These are phyloP conservation scores for Colletotrichum limetticola DNA, from an alignment of 2,329 filamentous ascomycete species.

Conservation along the genomic window DNA sequence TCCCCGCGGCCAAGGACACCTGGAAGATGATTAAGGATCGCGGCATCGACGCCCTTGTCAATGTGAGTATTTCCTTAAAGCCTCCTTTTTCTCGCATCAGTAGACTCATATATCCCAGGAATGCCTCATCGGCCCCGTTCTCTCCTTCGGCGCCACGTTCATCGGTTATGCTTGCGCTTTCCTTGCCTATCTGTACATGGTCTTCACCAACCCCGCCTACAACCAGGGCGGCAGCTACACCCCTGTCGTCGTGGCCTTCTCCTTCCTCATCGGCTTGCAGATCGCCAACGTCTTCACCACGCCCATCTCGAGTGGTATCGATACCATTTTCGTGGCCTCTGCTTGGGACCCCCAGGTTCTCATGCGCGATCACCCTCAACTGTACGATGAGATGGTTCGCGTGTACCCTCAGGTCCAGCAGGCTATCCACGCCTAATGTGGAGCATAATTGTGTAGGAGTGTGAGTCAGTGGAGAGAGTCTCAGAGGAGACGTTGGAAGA, in stretches of 20 bases:
- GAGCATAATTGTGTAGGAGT: not conserved
- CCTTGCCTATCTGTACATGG: conserved; percentile 86
- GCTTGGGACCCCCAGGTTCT: conserved; percentile 79
- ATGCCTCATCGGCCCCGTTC: conserved; percentile 80
- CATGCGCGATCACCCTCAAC: conserved; percentile 81
- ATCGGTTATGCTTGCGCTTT: conserved; percentile 86
- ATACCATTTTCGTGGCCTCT: conserved; percentile 88
- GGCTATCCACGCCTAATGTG: conserved; percentile 72
- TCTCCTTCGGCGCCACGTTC: conserved; percentile 83
- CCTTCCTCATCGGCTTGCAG: conserved; percentile 91
- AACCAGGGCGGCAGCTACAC: conserved; percentile 77
- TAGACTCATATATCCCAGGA: conserved; percentile 55
- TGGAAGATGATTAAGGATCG: conserved; percentile 93
- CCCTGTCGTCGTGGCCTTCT: conserved; percentile 81
- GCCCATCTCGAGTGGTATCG: conserved; percentile 86
- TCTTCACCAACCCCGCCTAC: conserved; percentile 83
- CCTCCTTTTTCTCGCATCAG: accelerated
- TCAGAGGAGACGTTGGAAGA: not conserved
- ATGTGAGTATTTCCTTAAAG: conserved; percentile 52
- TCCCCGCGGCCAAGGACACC: conserved; percentile 87
- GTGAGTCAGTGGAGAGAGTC: too few species aligned
- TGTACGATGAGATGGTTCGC: conserved; percentile 81
- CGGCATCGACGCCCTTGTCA: conserved; percentile 89
- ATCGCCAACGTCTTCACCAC: conserved; percentile 91
- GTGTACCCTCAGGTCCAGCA: conserved; percentile 88